Evolutionary conservation across 73 alveolate genomes (phyloP).

Genomic region (Urostyla sp.): DNA sequence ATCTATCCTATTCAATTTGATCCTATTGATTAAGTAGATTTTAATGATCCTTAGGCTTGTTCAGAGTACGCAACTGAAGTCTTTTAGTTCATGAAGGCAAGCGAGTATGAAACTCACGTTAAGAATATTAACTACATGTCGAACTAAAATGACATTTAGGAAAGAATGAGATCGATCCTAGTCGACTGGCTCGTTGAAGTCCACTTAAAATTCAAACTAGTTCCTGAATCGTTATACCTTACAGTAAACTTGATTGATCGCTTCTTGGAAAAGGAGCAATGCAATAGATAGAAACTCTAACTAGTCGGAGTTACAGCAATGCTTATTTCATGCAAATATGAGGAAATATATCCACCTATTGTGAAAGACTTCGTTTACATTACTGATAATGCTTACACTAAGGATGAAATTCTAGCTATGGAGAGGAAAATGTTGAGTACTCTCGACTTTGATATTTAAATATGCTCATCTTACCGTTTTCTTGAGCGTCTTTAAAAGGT

Average conservation of each 20-base stretch:
- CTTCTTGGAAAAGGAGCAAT: conserved; percentile 74
- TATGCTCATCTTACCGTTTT: conserved; percentile 83
- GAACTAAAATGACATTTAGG: conserved; percentile 86
- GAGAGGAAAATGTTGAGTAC: conserved; percentile 83
- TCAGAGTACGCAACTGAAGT: conserved; percentile 56
- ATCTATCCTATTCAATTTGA: background rate
- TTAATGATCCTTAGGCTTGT: conserved; percentile 41
- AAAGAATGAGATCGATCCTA: conserved; percentile 86
- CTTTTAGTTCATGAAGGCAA: background rate
- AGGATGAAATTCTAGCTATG: conserved; percentile 85
- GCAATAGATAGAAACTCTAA: conserved; percentile 76
- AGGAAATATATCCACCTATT: conserved; percentile 93
- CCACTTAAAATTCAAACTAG: conserved; percentile 84
- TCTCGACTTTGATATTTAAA: conserved; percentile 76
- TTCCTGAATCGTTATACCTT: conserved; percentile 83
- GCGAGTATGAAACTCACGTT: background rate
- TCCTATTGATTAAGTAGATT: conserved; percentile 20
- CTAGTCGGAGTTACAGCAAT: conserved; percentile 92
- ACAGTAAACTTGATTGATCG: conserved; percentile 92
- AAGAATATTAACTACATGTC: conserved; percentile 57
- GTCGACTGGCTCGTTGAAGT: conserved; percentile 93
- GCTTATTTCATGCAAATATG: conserved; percentile 93
- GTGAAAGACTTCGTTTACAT: conserved; percentile 91
- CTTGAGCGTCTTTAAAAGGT: conserved; percentile 77
- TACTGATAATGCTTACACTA: conserved; percentile 90